Conservation (phyloP, 2,329 filamentous ascomycete genomes). For the Clathrospora elynae region DNA sequence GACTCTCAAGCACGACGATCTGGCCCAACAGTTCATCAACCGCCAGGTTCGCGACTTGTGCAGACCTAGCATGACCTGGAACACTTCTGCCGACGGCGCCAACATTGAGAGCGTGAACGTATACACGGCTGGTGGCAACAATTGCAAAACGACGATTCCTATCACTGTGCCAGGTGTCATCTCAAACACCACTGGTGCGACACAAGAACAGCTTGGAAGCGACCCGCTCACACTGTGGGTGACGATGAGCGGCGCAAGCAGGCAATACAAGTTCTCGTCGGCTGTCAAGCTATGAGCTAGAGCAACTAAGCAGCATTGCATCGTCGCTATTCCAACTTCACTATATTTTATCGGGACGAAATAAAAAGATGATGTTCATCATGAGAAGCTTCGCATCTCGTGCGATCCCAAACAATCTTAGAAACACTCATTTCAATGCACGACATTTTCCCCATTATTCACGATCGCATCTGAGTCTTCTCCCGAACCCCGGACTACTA, state of each 20-base stretch:
- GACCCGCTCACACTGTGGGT: slow-evolving; percentile 51
- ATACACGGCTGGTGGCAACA: slow-evolving; percentile 54
- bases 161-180: slow-evolving; percentile 59
- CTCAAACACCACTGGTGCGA: slow-evolving; percentile 52
- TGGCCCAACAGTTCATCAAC: slow-evolving; percentile 57
- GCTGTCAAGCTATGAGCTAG: slow-evolving; percentile 31
- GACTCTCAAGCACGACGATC: slow-evolving; percentile 62
- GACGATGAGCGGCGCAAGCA: slow-evolving; percentile 44
- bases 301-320: slow-evolving; percentile 2
- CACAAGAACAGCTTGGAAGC: slow-evolving; percentile 59
- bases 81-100: slow-evolving; percentile 49
- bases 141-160: slow-evolving; percentile 58
- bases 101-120: slow-evolving; percentile 59
- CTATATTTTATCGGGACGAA: no score
- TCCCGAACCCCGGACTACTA: background rate
- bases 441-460: no score
- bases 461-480: slow-evolving; percentile 1
- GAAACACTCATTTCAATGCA: no score
- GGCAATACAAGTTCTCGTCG: slow-evolving; percentile 42
- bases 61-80: slow-evolving; percentile 56
- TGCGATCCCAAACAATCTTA: no score
- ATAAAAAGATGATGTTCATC: no score
- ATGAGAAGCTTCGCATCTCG: no score
- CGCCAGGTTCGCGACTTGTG: slow-evolving; percentile 61
- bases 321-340: slow-evolving; percentile 4